Percentiles rank a stretch among this genome's conserved stretches.
phyloP scores from a whole-genome alignment of 2,329 filamentous ascomycete species.

The Colletotrichum lentis region DNA sequence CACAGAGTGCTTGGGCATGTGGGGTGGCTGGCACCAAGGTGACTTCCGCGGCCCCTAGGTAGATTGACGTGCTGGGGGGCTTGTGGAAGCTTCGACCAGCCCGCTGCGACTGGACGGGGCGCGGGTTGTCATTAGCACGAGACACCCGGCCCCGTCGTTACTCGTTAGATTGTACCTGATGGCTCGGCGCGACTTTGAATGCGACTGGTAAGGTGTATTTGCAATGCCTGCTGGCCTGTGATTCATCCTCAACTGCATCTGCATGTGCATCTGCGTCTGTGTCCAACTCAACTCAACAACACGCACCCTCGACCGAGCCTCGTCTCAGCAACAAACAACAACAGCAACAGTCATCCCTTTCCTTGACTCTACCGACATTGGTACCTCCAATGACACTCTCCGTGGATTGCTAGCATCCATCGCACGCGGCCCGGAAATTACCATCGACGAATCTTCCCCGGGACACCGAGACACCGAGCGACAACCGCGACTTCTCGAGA shows the following conservation, averaged over 20 bases:
- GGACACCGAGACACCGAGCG: constrained; percentile 3
- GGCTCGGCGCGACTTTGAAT: constrained; percentile 14
- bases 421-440: constrained; percentile 1
- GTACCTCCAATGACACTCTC: constrained; percentile 7
- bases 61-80: not conserved
- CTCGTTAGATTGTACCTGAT: too few relatives aligned
- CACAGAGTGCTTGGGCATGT: constrained; percentile 27
- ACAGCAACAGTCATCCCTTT: not conserved
- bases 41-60: constrained; percentile 2
- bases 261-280: constrained; percentile 27
- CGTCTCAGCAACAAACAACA: constrained; percentile 12
- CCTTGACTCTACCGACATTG: not conserved
- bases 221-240: constrained; percentile 15
- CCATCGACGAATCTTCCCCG: not conserved
- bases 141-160: constrained; percentile 20
- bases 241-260: constrained; percentile 24
- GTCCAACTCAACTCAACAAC: constrained; percentile 19
- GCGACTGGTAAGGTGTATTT: not conserved
- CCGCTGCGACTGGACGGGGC: not conserved
- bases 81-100: constrained; percentile 19
- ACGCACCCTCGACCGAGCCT: constrained; percentile 10
- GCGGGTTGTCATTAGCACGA: constrained; percentile 28
- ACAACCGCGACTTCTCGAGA: constrained; percentile 10
- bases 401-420: constrained; percentile 15
- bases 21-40: constrained; percentile 7